Evolutionary conservation across 108 stramenopile genomes (phyloP), one percentile per base, ranked within the genome.

Genomic region (Skeletonema marinoi): DNA sequence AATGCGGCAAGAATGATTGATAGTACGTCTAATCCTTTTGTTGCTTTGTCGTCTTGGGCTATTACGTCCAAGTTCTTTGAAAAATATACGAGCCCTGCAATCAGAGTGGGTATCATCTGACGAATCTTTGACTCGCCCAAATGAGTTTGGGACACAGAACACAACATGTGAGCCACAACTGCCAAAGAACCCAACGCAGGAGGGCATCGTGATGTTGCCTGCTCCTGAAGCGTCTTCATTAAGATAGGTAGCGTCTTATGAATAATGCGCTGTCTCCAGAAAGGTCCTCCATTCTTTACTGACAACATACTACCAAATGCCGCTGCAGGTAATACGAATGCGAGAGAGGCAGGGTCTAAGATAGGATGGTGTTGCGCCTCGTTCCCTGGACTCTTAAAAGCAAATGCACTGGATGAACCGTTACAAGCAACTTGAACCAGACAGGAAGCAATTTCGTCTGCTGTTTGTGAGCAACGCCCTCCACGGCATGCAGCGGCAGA

Each of bases 401-500:
- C 65, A 76, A 73, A 78, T 11, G 29, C 29, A 7, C 35, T 21
- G 38, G 90, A 70, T 2, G 60, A 67, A 61, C 83, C 85, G 42
- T 66, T 70, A 75, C 89, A 89, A 3, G 90, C 87, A 36, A 92
- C 33, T 74, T 86, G 70, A 7, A 89, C 54, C 11, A 93, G 77
- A 61, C 90, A 93, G 14, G 48, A 31, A n/a, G 83, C 86, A 65
- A 92, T 80, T 9, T 60, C 60, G 65, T 89, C 90, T 17, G 85
- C 86, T 3, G 74, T 79, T 44, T 65, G 66, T 31, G 84, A 75
- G 29, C 83, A 89, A 11, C 65, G 39, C 25, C 88, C 87, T 38
- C 90, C 91, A 64, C 87, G 78, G 42, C 78, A 75, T 61, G 90
- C 89, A 31, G 89, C 80, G 51, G 89, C 87, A 30, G 87, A 82